phyloP scores from a whole-genome alignment of 176 grass and related monocot species.

The Oryza officinalis region DNA sequence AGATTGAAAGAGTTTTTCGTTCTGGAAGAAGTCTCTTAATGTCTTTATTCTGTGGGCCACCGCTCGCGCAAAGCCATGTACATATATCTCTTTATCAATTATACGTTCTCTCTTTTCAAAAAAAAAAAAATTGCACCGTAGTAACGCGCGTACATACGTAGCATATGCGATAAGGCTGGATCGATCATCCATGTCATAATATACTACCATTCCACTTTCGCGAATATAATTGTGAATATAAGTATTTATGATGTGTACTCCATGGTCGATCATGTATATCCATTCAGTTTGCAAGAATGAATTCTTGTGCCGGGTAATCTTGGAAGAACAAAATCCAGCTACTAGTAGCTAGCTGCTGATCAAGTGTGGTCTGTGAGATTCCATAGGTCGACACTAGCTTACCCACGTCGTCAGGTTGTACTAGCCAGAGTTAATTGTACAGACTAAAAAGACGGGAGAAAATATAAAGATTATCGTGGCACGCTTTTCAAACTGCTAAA shows the following conservation, averaged over 20 bases:
- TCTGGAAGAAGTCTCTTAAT: no score
- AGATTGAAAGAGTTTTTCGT: no score
- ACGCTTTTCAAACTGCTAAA: no score
- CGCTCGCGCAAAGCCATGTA: no score
- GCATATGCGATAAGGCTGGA: not conserved
- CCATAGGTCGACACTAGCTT: not conserved
- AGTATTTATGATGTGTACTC: not conserved
- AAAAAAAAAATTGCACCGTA: no score
- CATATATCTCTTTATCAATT: no score
- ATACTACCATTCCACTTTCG: not conserved
- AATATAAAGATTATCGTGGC: no score
- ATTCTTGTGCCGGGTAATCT: not conserved
- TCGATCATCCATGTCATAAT: not conserved
- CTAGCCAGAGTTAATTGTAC: not conserved
- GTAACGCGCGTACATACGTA: not conserved
- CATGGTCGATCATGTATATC: not conserved
- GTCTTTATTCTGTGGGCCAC: no score
- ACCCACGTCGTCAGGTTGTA: not conserved
- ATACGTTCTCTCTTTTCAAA: no score
- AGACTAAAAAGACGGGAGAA: no score
- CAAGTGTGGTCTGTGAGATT: not conserved
- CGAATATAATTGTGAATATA: not conserved
- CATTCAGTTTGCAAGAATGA: not conserved
- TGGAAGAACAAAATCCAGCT: not conserved
- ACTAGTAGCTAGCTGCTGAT: not conserved